Base-by-base conservation (phyloP, 495 filamentous ascomycete genomes). In the Aspergillus heteromorphus region DNA sequence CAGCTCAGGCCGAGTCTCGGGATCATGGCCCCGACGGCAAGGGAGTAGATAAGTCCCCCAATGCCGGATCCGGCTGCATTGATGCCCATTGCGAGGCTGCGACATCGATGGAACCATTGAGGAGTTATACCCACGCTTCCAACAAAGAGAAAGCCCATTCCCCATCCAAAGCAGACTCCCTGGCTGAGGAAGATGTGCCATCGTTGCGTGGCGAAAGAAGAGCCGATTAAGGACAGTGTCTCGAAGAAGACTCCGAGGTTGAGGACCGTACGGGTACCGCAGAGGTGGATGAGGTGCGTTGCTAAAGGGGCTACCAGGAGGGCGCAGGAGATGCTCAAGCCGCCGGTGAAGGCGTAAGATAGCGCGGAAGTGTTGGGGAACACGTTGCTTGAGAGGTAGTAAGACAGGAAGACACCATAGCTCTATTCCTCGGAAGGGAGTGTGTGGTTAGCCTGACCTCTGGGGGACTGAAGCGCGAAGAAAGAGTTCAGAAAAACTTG, bases 121-220 rank as follows among this genome's bases (percentile, higher is more conserved):
- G 88, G 82, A 0, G 87, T 76, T 13, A 92, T 81, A 14, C 83
- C 81, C 2, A 87, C 83, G 21, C 80, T 85, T 18, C 82, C 78
- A 7, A 86, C 87, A 67, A 89, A 95, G 17, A 84, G 77, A 52
- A 93, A 87, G 1, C 89, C 88, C 70, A 91, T 80, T 0, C 87
- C 89, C 40, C 83, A 65, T 23, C 89, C 89, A 54, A 93, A 88
- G 48, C 84, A 80, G 7, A 92, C 68, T 9, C 89, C 90, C 64
- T 93, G 89, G 49, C 79, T 82, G 2, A 95, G 79, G 52, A 89
- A 83, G 27, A 89, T 77, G 40, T 89, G 86, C 86, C 86, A 91
- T 59, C 86, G 76, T 38, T 80, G 63, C 7, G 72, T 80, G n/a
- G 83, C 79, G 53, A 89, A 91, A 9, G 83, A 87, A 2, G 85